These are phyloP conservation scores for Nothophytophthora sp. DNA, from an alignment of 352 stramenopile genomes.

Conservation along the genomic window DNA sequence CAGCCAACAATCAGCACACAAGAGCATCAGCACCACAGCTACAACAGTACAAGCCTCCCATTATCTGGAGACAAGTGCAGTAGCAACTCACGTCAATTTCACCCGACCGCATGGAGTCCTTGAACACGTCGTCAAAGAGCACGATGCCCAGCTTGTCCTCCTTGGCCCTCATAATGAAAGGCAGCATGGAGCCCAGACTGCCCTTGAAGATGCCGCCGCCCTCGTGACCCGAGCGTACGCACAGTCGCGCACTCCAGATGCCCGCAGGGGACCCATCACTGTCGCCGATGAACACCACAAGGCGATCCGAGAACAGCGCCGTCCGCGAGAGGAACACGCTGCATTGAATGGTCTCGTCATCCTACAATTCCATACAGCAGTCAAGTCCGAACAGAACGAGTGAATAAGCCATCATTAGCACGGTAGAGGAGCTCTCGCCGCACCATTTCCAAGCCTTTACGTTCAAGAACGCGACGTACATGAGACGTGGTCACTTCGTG, in stretches of 20 bases:
- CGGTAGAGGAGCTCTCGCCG: too few relatives aligned
- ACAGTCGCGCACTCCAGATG: constrained; percentile 64
- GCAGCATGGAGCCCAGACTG: constrained; percentile 72
- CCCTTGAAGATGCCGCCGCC: constrained; percentile 75
- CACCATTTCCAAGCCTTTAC: too few relatives aligned
- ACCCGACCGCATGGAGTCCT: constrained; percentile 41
- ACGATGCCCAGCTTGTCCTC: constrained; percentile 72
- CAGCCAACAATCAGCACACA: constrained; percentile 10
- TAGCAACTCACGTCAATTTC: constrained; percentile 61
- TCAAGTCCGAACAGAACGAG: constrained; percentile 1
- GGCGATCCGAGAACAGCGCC: constrained; percentile 59
- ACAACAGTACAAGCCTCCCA: background rate
- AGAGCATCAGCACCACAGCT: constrained; percentile 2
- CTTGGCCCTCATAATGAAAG: constrained; percentile 76
- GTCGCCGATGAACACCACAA: constrained; percentile 69
- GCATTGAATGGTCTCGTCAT: constrained; percentile 58
- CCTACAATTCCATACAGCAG: constrained; percentile 34
- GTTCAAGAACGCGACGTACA: too few relatives aligned
- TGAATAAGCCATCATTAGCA: too few relatives aligned
- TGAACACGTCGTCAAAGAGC: constrained; percentile 70
- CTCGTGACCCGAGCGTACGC: constrained; percentile 59
- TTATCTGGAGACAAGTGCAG: too few relatives aligned
- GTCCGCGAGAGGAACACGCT: constrained; percentile 63
- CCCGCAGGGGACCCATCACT: constrained; percentile 58
- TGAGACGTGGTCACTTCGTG: constrained; percentile 59